These are phyloP conservation scores for Leucosporidium yakuticum DNA, from an alignment of 768 basidiomycete genomes.

Conservation along the genomic window DNA sequence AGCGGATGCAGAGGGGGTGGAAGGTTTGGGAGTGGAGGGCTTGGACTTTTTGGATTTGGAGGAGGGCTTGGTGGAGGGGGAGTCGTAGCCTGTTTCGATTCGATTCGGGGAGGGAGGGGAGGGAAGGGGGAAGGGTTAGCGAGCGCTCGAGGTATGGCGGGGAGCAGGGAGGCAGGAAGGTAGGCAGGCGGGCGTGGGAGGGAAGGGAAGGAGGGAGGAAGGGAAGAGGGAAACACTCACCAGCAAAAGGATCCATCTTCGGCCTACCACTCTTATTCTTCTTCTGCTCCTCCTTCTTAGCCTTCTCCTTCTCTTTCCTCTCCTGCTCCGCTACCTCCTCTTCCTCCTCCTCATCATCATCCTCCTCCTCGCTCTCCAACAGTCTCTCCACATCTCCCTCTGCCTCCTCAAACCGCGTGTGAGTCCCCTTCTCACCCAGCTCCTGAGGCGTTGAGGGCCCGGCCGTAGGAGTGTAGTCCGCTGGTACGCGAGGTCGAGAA, in stretches of 20 bases:
- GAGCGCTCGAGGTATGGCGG: background rate
- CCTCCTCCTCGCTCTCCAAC: constrained; percentile 50
- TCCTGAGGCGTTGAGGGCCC: constrained; percentile 10
- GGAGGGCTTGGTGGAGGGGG: background rate
- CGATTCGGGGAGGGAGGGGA: background rate
- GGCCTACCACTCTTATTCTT: background rate
- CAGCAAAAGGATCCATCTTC: constrained; percentile 60
- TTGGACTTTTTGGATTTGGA: background rate
- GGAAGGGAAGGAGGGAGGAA: background rate
- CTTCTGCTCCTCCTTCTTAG: constrained; percentile 37
- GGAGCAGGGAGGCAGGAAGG: background rate
- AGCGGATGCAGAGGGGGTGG: background rate
- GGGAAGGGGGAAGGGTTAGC: background rate
- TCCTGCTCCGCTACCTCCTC: background rate
- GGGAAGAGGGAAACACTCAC: constrained; percentile 44
- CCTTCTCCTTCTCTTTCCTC: constrained; percentile 31
- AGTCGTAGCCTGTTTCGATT: background rate
- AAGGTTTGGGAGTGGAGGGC: background rate
- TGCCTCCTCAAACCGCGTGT: constrained; percentile 19
- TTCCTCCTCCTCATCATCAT: background rate
- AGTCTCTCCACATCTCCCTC: constrained; percentile 60
- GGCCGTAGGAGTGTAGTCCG: background rate
- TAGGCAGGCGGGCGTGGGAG: background rate
- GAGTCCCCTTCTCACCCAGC: constrained; percentile 17
- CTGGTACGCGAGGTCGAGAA: background rate